Conservation (phyloP, 495 filamentous ascomycete genomes). For the Pyrenopolyporus hunteri region DNA sequence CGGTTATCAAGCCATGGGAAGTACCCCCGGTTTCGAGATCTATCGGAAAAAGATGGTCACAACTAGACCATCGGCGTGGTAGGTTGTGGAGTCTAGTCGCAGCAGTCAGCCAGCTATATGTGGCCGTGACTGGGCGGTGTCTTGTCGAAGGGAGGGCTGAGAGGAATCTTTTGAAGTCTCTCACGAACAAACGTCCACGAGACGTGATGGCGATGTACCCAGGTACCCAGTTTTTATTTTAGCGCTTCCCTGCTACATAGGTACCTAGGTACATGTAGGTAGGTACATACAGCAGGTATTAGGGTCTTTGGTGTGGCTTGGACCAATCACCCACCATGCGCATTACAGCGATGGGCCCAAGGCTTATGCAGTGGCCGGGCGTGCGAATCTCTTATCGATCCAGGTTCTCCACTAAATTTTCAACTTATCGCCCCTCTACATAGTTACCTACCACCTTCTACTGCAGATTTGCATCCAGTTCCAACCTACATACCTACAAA, state of each 20-base stretch:
- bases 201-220: not conserved
- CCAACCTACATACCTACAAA: too few species aligned
- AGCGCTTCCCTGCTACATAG: not conserved
- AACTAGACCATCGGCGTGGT: too few species aligned
- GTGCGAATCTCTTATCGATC: slow-evolving; percentile 16
- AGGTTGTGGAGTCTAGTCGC: slow-evolving; percentile 1
- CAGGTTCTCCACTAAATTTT: slow-evolving; percentile 16
- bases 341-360: not conserved
- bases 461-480: too few species aligned
- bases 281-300: slow-evolving; percentile 8
- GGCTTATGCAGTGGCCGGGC: slow-evolving; percentile 12
- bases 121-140: not conserved
- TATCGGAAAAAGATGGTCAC: not conserved
- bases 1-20: slow-evolving; percentile 24
- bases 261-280: not conserved
- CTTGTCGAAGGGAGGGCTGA: slow-evolving; percentile 13
- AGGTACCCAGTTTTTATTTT: not conserved
- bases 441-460: not conserved
- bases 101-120: not conserved
- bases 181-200: not conserved
- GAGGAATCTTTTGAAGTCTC: slow-evolving; percentile 9
- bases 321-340: slow-evolving; percentile 12
- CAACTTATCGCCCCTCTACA: slow-evolving; percentile 35
- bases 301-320: slow-evolving; percentile 12
- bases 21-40: not conserved